Base-by-base conservation (phyloP, 176 grass and related monocot species). In the Rhynchospora pubera region DNA sequence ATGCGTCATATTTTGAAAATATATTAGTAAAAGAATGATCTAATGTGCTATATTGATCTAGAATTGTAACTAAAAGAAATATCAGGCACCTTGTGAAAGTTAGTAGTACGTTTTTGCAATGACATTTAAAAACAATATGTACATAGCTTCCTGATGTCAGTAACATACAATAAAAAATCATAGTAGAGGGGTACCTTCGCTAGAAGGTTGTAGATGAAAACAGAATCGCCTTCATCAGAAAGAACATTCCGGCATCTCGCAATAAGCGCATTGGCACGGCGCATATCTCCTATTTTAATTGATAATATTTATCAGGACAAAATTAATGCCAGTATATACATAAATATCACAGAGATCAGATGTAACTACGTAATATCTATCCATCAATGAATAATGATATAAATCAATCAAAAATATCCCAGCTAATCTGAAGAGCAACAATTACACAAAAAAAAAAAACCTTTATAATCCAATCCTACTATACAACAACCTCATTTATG, bases 211-310 rank as follows among this genome's bases (percentile, higher is more conserved):
- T 92, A 97, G 39, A 97, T 58, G 62, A 92, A 84, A 56, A 97
- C 85, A 39, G 90, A 89, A 51, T 94, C 86, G 8, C 83, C 86
- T 70, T 97, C 77, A 44, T 88, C 78, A 43, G 85, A 89, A 91
- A 97, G 87, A 15, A 97, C 85, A 80, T 86, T 81, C 56, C 88
- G 87, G 79, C 85, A 94, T 84, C 88, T 88, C 23, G 90, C 90
- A 53, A 97, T 87, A 85, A 97, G 90, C 87, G 90, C 94, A 91
- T 97, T 97, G 77, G 92, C 94, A 86, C 90, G 94, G 22, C 92
- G 79, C 85, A 94, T 91, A 83, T 97, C 92, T 91, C 94, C 92
- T 94, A 78, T 52, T 47, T 16, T 3, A 70, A 55, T 83, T 69
- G 59, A 16, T 53, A 11, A 43, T 2, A 4, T 13, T 70, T 83